Conservation (phyloP, 352 stramenopile genomes). For the Globisporangium iwayamae region DNA sequence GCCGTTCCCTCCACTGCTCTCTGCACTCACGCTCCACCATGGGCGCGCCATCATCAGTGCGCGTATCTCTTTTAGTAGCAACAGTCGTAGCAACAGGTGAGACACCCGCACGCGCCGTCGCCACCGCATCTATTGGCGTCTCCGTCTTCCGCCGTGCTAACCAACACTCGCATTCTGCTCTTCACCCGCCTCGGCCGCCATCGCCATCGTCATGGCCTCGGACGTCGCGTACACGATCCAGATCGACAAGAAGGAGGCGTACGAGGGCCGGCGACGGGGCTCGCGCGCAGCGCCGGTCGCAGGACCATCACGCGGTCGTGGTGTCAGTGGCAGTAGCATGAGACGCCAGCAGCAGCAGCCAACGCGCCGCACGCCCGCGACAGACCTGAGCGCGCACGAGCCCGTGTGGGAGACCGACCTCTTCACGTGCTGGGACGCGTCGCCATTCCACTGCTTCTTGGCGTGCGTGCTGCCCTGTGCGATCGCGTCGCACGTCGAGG, state of each 20-base stretch:
- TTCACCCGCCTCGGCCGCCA: no score
- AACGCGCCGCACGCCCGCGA: background rate
- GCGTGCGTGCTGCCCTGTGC: slow-evolving; percentile 10
- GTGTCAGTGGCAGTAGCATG: no score
- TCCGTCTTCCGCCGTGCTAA: no score
- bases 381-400: background rate
- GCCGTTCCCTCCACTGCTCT: no score
- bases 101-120: no score
- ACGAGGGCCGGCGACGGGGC: background rate
- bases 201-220: background rate
- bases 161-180: no score
- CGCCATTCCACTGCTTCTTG: slow-evolving; percentile 14
- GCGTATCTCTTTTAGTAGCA: no score
- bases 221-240: slow-evolving; percentile 10
- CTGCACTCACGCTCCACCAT: no score
- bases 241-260: slow-evolving; percentile 16
- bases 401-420: slow-evolving; percentile 14
- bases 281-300: background rate
- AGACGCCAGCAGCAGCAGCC: no score
- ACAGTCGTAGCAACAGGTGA: no score
- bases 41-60: no score
- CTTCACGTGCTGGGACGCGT: slow-evolving; percentile 14
- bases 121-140: no score
- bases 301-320: background rate
- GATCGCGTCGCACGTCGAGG: slow-evolving; percentile 14